Conservation (phyloP, 2,329 filamentous ascomycete species). For the Venturia nashicola region DNA sequence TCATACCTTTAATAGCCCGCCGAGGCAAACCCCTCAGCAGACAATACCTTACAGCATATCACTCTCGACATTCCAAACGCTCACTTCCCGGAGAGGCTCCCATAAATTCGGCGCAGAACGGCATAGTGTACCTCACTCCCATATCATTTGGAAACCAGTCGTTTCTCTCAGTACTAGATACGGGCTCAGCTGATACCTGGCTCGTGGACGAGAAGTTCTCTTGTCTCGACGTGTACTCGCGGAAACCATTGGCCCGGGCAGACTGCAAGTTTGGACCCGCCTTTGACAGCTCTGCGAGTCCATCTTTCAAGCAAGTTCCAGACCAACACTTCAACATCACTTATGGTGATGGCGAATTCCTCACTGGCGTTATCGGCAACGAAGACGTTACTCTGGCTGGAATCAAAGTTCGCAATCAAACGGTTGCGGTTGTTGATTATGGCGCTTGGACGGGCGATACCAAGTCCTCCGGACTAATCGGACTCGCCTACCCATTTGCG, state of each 20-base stretch:
- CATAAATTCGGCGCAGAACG: not conserved
- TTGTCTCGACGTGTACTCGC: not conserved
- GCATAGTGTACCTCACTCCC: slow-evolving; percentile 2
- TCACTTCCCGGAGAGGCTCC: not conserved
- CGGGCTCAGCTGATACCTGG: slow-evolving; percentile 11
- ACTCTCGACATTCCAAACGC: not conserved
- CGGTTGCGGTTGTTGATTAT: slow-evolving; percentile 3
- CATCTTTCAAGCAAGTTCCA: not conserved
- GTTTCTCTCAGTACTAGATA: slow-evolving; percentile 9
- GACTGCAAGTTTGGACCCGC: slow-evolving; percentile 8
- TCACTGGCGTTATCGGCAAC: slow-evolving; percentile 3
- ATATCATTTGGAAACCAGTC: not conserved
- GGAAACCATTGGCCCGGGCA: not conserved
- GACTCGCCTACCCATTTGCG: slow-evolving; percentile 9
- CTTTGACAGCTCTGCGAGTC: slow-evolving; percentile 1
- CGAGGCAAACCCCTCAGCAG: not conserved
- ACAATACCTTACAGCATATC: not conserved
- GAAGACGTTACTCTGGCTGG: slow-evolving; percentile 8
- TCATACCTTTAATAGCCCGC: not conserved
- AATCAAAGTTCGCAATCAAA: slow-evolving; percentile 4
- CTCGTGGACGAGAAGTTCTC: not conserved
- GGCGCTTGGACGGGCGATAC: slow-evolving; percentile 9
- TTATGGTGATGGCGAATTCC: slow-evolving; percentile 9
- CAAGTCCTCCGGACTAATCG: slow-evolving; percentile 9
- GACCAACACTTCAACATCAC: slow-evolving; percentile 4